These are phyloP conservation scores for Boeremia exigua DNA, from an alignment of 2,329 filamentous ascomycete species.

Conservation along the genomic window DNA sequence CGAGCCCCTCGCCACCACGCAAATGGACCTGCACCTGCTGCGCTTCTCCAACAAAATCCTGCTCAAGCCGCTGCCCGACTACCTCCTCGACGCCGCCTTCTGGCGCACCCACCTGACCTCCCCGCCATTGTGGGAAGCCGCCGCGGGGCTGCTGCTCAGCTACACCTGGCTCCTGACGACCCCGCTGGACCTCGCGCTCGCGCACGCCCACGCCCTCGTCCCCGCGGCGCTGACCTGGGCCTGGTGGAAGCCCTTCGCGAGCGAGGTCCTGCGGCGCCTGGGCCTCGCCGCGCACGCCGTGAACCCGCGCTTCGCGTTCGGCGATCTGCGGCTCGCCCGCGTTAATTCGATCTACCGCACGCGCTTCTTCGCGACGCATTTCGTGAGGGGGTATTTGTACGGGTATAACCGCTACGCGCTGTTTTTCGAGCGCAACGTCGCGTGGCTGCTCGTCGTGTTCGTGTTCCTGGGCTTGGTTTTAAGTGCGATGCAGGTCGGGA, in stretches of 20 bases:
- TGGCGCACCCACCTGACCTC: constrained; percentile 33
- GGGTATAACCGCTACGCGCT: constrained; percentile 49
- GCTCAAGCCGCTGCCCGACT: constrained; percentile 45
- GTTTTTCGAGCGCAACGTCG: constrained; percentile 49
- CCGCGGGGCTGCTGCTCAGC: constrained; percentile 41
- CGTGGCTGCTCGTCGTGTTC: constrained; percentile 47
- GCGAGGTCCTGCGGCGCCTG: constrained; percentile 30
- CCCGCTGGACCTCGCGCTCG: constrained; percentile 43
- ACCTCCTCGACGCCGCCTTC: constrained; percentile 38
- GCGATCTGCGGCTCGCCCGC: constrained; percentile 43
- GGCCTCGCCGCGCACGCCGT: constrained; percentile 43
- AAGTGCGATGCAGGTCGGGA: constrained; percentile 49
- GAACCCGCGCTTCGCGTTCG: constrained; percentile 47
- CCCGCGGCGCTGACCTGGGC: constrained; percentile 42
- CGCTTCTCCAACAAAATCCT: constrained; percentile 39
- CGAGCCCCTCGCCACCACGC: constrained; percentile 39
- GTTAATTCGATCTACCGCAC: constrained; percentile 47
- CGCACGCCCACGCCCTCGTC: constrained; percentile 36
- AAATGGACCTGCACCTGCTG: constrained; percentile 48
- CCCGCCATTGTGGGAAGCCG: constrained; percentile 31
- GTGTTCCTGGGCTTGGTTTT: constrained; percentile 47
- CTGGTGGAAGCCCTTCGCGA: constrained; percentile 44
- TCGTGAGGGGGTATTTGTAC: constrained; percentile 48
- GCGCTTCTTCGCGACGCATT: constrained; percentile 41
- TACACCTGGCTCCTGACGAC: constrained; percentile 46